phyloP scores from a whole-genome alignment of 2,329 filamentous ascomycete species.

The Diaporthe vexans region DNA sequence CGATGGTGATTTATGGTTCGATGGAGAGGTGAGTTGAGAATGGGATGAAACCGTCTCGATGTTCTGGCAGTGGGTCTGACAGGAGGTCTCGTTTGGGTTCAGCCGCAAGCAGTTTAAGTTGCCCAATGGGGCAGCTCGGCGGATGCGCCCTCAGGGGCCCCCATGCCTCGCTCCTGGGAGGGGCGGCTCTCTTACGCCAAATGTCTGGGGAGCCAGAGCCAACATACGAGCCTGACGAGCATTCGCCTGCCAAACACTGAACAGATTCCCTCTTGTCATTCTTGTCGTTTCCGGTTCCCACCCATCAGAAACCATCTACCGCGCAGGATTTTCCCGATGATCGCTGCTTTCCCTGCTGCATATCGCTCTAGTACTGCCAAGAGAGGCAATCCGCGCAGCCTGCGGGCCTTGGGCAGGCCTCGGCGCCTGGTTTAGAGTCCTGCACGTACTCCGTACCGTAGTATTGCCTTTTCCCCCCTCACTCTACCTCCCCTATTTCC shows the following conservation, averaged over 20 bases:
- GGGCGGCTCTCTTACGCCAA: constrained; percentile 26
- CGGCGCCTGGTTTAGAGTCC: neutral
- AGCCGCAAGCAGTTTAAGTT: constrained; percentile 31
- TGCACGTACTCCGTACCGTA: neutral
- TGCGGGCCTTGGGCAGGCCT: neutral
- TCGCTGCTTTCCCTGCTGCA: constrained; percentile 32
- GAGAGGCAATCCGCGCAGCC: constrained; percentile 17
- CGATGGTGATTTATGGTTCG: constrained; percentile 16
- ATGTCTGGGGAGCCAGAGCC: constrained; percentile 13
- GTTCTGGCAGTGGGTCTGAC: constrained; percentile 32
- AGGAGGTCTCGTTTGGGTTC: constrained; percentile 38
- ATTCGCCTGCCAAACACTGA: neutral
- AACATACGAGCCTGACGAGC: constrained; percentile 28
- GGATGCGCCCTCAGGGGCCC: constrained; percentile 16
- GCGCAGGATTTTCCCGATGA: constrained; percentile 32
- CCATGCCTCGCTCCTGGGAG: constrained; percentile 22
- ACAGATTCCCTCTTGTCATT: constrained; percentile 11
- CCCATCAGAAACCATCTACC: constrained; percentile 24
- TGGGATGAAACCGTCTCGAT: constrained; percentile 33
- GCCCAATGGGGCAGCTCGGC: constrained; percentile 33
- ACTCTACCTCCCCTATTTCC: neutral
- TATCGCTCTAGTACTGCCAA: constrained; percentile 28
- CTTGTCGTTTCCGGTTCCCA: constrained; percentile 23
- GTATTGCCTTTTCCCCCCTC: neutral
- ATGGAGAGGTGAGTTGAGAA: constrained; percentile 22